phyloP scores from a whole-genome alignment of 306 rosid species.

The Quercus robur region DNA sequence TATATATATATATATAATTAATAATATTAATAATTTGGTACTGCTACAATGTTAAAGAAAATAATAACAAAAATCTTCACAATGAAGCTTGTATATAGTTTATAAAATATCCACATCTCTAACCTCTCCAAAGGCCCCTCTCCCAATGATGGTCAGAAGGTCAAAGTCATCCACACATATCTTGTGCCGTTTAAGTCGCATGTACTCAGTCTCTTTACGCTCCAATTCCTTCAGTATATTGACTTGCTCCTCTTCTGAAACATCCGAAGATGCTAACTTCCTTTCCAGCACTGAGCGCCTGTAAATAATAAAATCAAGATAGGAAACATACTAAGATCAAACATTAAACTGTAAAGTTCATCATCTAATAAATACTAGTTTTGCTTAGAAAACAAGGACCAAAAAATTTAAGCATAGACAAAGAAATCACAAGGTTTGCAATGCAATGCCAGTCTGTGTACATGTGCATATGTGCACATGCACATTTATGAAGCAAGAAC shows the following conservation, averaged over 20 bases:
- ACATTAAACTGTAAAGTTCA: background rate
- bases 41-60: background rate
- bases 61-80: background rate
- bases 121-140: constrained; percentile 99
- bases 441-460: background rate
- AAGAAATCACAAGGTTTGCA: background rate
- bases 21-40: background rate
- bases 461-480: background rate
- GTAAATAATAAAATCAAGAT: constrained; percentile 23
- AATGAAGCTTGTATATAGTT: background rate
- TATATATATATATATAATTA: too few species aligned
- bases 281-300: constrained; percentile 80
- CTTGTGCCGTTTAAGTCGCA: constrained; percentile 80
- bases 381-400: background rate
- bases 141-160: constrained; percentile 81
- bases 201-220: constrained; percentile 79
- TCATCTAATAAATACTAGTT: background rate
- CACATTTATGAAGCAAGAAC: background rate
- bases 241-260: constrained; percentile 79
- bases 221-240: constrained; percentile 80
- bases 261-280: constrained; percentile 66
- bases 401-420: background rate
- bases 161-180: constrained; percentile 89
- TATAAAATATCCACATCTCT: constrained; percentile 21
- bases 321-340: constrained; percentile 1